A percentile compares a stretch with the other conserved stretches of the same genome.
phyloP scores from a whole-genome alignment of 192 early-diverging fungal species.

The Backusella liffmaniae region DNA sequence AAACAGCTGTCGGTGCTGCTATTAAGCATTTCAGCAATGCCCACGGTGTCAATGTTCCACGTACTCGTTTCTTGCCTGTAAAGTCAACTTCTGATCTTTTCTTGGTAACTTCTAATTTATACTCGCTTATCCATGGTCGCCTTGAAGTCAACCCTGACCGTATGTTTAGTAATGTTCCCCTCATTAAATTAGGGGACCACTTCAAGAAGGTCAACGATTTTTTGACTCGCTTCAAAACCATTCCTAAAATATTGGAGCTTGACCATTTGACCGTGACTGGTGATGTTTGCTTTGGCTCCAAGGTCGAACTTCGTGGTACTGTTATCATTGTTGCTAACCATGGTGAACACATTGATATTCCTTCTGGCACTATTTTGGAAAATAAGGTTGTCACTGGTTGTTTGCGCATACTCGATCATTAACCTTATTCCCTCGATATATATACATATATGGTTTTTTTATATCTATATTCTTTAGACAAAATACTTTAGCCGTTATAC shows the following conservation, averaged over 20 bases:
- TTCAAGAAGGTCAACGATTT: slow-evolving; percentile 96
- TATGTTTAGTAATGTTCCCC: slow-evolving; percentile 87
- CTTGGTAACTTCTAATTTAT: slow-evolving; percentile 94
- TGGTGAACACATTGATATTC: slow-evolving; percentile 97
- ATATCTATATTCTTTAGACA: not conserved
- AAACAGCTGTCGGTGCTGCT: slow-evolving; percentile 98
- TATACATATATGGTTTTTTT: not conserved
- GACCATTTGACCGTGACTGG: slow-evolving; percentile 99
- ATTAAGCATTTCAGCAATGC: slow-evolving; percentile 97
- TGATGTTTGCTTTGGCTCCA: slow-evolving; percentile 95
- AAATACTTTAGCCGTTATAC: not conserved
- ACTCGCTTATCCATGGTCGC: slow-evolving; percentile 91
- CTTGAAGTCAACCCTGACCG: slow-evolving; percentile 91
- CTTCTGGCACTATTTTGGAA: slow-evolving; percentile 89
- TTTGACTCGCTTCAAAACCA: slow-evolving; percentile 84
- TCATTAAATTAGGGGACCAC: slow-evolving; percentile 97
- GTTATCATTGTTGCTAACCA: slow-evolving; percentile 99
- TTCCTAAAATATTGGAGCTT: slow-evolving; percentile 94
- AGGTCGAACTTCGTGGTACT: slow-evolving; percentile 88
- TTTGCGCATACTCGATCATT: slow-evolving; percentile 83
- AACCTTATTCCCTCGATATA: slow-evolving; percentile 19
- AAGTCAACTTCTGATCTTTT: slow-evolving; percentile 98
- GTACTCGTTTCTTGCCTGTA: slow-evolving; percentile 96
- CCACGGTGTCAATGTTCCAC: slow-evolving; percentile 98
- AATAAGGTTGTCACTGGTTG: slow-evolving; percentile 99